These are phyloP conservation scores for Creolimax fragrantissima DNA, from an alignment of 78 protist genomes.

Conservation along the genomic window DNA sequence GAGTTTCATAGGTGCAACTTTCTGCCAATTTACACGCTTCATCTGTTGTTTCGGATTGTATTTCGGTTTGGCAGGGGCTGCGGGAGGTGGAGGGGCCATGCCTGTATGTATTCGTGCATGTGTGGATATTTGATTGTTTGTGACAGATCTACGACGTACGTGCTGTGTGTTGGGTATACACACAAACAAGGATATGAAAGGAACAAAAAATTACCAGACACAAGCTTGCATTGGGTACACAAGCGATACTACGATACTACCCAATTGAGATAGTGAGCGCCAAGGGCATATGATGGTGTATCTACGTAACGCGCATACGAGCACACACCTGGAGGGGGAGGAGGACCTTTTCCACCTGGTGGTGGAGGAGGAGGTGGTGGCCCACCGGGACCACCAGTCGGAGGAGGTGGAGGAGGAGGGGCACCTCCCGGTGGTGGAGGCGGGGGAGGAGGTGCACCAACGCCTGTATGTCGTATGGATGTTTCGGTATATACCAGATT, in stretches of 20 bases:
- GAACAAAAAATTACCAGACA: background rate
- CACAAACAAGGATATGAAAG: background rate
- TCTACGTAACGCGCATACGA: no score
- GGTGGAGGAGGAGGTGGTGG: background rate
- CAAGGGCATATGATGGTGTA: no score
- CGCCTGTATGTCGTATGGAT: no score
- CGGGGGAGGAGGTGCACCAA: slow-evolving; percentile 6
- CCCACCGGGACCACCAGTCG: background rate
- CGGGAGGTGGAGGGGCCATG: background rate
- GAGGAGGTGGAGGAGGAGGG: background rate
- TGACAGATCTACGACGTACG: no score
- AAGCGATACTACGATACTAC: no score
- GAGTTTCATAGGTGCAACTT: background rate
- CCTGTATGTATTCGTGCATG: background rate
- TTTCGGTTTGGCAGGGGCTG: background rate
- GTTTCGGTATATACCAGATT: background rate
- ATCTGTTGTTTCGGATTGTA: background rate
- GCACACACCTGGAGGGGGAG: background rate
- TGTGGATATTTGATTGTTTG: no score
- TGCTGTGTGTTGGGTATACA: no score
- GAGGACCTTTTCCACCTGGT: background rate
- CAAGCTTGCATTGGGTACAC: no score
- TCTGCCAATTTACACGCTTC: slow-evolving; percentile 14
- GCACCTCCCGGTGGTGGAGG: slow-evolving; percentile 11
- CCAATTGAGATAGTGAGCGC: no score